phyloP scores from a whole-genome alignment of 2,329 filamentous ascomycete genomes.

The Leptographium lundbergii region DNA sequence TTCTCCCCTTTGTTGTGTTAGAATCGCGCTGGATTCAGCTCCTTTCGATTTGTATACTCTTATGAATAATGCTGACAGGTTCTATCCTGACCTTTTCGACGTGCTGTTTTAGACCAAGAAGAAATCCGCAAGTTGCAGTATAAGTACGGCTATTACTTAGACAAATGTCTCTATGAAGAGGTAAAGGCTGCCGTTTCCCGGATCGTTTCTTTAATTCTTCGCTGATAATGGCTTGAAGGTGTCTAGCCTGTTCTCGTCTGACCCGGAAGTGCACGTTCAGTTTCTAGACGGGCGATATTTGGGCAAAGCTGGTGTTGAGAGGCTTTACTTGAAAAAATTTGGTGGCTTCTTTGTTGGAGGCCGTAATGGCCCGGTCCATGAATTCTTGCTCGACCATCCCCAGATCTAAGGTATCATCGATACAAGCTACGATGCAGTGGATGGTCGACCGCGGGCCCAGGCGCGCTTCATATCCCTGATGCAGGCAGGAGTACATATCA shows the following conservation, averaged over 20 bases:
- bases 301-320: slow-evolving; percentile 34
- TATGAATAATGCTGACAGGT: no score
- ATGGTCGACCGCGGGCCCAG: slow-evolving; percentile 24
- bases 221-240: slow-evolving; percentile 18
- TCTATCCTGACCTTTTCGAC: no score
- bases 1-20: background rate
- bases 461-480: slow-evolving; percentile 42
- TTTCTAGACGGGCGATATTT: slow-evolving; percentile 42
- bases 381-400: slow-evolving; percentile 43
- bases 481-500: slow-evolving; percentile 40
- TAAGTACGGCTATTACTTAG: slow-evolving; percentile 46
- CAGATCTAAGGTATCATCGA: slow-evolving; percentile 46
- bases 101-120: slow-evolving; percentile 29
- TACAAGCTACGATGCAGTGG: slow-evolving; percentile 25
- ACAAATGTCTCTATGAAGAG: slow-evolving; percentile 46
- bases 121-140: slow-evolving; percentile 42
- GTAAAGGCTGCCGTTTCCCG: slow-evolving; percentile 15
- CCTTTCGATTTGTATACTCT: no score
- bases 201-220: background rate
- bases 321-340: slow-evolving; percentile 41
- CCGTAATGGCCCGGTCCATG: slow-evolving; percentile 41
- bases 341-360: slow-evolving; percentile 35
- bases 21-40: background rate
- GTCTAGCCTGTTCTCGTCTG: slow-evolving; percentile 36
- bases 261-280: slow-evolving; percentile 40